These are phyloP conservation scores for Chlamydomonas asymmetrica DNA, from an alignment of 139 green algal species.

Conservation along the genomic window DNA sequence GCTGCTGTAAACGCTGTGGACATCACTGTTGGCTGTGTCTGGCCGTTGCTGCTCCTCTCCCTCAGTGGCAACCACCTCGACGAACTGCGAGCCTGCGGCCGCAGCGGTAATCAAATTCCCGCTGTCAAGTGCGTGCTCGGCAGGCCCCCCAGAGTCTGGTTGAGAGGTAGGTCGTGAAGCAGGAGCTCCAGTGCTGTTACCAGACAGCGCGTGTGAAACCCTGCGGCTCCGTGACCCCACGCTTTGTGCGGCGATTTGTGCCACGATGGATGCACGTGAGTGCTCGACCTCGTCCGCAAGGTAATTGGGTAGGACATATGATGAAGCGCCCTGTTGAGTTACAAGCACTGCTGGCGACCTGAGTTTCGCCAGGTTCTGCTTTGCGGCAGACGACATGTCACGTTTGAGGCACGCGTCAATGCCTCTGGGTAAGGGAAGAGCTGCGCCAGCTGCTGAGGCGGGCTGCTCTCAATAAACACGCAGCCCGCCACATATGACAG, in stretches of 20 bases:
- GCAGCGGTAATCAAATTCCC: background rate
- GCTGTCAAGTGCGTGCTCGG: background rate
- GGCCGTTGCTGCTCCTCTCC: too few relatives aligned
- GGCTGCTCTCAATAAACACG: background rate
- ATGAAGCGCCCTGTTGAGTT: constrained; percentile 5
- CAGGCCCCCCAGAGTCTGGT: background rate
- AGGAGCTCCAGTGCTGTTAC: background rate
- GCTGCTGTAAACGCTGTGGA: too few relatives aligned
- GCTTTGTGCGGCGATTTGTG: constrained; percentile 1
- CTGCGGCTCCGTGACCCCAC: background rate
- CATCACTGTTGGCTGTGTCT: too few relatives aligned
- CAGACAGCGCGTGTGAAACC: too few relatives aligned
- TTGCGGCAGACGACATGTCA: background rate
- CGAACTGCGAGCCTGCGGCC: background rate
- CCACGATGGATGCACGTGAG: background rate
- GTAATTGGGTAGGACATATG: constrained; percentile 6
- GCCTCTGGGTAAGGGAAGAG: background rate
- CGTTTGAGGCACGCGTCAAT: background rate
- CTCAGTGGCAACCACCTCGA: too few relatives aligned
- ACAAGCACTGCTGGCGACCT: constrained; percentile 5
- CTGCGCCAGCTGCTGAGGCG: background rate
- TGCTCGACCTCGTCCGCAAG: constrained; percentile 19
- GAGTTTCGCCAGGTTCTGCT: background rate
- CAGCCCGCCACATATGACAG: background rate
- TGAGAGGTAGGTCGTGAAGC: background rate